Evolutionary conservation across 805 yeast species (phyloP), one percentile per base, ranked within the genome.

Genomic region (Saccharomycopsis sp.): DNA sequence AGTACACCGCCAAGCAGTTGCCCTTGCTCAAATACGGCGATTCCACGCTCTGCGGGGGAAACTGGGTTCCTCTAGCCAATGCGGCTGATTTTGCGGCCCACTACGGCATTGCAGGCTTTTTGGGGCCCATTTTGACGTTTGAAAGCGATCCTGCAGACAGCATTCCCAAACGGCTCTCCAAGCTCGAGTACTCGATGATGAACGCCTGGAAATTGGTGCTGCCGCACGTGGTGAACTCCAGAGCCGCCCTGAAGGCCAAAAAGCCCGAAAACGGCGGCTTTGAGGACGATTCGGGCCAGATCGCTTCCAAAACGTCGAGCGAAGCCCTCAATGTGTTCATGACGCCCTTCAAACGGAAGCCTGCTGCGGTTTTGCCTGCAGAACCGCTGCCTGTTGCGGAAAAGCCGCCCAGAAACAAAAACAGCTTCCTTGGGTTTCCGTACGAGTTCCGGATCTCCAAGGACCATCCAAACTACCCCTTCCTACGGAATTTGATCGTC

Each of bases 21-120:
- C 50, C 41, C 18, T 51, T 65, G 5, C 34, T 50, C 14, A 55
- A 58, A 12, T 60, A 57, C 56, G 62, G 62, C 47, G 71, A 68
- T 20, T 51, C 51, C 1, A 62, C 71, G 0, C 51, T 68, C 5
- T 65, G 68, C 57, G 71, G 71, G 21, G 71, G 71, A 1, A 64
- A 61, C 41, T 68, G 71, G 71, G 62, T 67, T 24, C 54, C 62
- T 15, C 29, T 56, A 0, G 52, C 46, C 2, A 57, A 53, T 9
- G 70, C 61, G 1, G 46, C 51, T 21, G 56, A 56, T 16, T 66
- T 65, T 54, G 54, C 64, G 12, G 41, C 21, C 12, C 59, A 62
- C 51, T 66, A 65, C 50, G 67, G 65, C 0, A 29, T 67, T 7
- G 29, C 41, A 14, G 53, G 51, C 1, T 53, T 50, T 24, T 16